Percentiles rank a stretch among this genome's conserved stretches.
Evolutionary conservation across 106 monocot genomes (phyloP).

Genomic region (Hemerocallis citrina): DNA sequence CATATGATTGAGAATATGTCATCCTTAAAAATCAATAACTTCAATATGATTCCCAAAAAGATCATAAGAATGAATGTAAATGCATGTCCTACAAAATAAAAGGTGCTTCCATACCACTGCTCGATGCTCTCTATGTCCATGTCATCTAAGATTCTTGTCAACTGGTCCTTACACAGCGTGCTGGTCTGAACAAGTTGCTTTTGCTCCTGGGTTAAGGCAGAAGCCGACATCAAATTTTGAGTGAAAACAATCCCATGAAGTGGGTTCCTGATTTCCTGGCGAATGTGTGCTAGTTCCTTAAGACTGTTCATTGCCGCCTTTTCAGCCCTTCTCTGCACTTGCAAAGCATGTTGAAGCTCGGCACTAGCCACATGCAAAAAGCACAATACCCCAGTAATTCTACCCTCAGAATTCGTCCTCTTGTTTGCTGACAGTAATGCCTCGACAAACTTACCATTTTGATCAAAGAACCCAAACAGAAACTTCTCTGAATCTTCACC

Average conservation of each 20-base stretch:
- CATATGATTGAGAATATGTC: no score
- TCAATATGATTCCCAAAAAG: no score
- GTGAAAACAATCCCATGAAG: constrained; percentile 64
- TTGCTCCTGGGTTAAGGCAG: constrained; percentile 56
- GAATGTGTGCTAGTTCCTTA: constrained; percentile 55
- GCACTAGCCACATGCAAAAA: constrained; percentile 78
- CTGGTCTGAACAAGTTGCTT: constrained; percentile 47
- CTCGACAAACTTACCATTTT: constrained; percentile 58
- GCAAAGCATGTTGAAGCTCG: constrained; percentile 69
- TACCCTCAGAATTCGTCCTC: constrained; percentile 54
- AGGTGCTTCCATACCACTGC: constrained; percentile 47
- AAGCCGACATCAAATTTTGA: constrained; percentile 45
- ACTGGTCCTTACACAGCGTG: constrained; percentile 54
- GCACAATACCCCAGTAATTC: constrained; percentile 64
- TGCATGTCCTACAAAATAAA: not conserved
- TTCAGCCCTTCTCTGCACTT: constrained; percentile 57
- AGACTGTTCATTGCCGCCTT: constrained; percentile 47
- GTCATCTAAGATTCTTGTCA: constrained; percentile 69
- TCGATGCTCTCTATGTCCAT: constrained; percentile 71
- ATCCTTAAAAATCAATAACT: no score
- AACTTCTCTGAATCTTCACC: constrained; percentile 63
- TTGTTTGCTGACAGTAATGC: constrained; percentile 62
- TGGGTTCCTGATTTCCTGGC: constrained; percentile 67
- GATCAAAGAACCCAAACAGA: constrained; percentile 56
- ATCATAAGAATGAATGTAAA: not conserved